Percentiles rank a stretch among this genome's conserved stretches.
phyloP scores from a whole-genome alignment of 345 rosid genomes.

The Moringa oleifera region DNA sequence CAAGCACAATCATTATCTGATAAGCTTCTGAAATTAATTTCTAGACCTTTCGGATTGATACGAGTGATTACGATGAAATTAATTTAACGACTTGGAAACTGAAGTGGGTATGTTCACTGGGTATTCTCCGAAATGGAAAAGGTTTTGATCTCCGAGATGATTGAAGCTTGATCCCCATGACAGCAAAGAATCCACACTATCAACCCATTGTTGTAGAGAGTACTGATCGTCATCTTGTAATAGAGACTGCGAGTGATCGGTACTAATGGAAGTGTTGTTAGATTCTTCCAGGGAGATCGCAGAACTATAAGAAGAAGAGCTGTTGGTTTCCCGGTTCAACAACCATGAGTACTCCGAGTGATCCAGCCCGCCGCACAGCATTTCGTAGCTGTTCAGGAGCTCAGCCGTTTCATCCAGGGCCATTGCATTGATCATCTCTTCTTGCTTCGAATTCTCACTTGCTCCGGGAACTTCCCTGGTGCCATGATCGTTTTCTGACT shows the following conservation, averaged over 20 bases:
- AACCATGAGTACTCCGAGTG: slow-evolving; percentile 23
- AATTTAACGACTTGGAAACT: too few species aligned
- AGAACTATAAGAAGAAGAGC: slow-evolving; percentile 33
- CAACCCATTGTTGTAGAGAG: slow-evolving; percentile 44
- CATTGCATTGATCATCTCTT: slow-evolving; percentile 24
- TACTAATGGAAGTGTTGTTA: slow-evolving; percentile 11
- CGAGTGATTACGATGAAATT: too few species aligned
- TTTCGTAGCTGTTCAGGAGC: slow-evolving; percentile 29
- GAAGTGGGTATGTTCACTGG: too few species aligned
- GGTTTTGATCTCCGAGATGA: slow-evolving; percentile 33
- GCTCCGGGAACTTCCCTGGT: slow-evolving; percentile 9
- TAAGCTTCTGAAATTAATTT: too few species aligned
- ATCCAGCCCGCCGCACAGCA: slow-evolving; percentile 34
- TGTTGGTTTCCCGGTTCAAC: slow-evolving; percentile 30
- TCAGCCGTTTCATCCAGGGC: too few species aligned
- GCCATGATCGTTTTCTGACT: slow-evolving; percentile 13
- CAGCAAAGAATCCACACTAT: slow-evolving; percentile 50
- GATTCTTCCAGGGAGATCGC: slow-evolving; percentile 35
- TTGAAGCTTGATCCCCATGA: slow-evolving; percentile 44
- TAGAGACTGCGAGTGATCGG: slow-evolving; percentile 25
- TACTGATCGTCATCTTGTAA: slow-evolving; percentile 31
- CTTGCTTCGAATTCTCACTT: slow-evolving; percentile 11
- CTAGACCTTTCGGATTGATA: too few species aligned
- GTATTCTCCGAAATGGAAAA: slow-evolving; percentile 27
- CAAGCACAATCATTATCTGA: too few species aligned